Conservation (phyloP, 2,329 filamentous ascomycete genomes). For the Penicillium sp. region DNA sequence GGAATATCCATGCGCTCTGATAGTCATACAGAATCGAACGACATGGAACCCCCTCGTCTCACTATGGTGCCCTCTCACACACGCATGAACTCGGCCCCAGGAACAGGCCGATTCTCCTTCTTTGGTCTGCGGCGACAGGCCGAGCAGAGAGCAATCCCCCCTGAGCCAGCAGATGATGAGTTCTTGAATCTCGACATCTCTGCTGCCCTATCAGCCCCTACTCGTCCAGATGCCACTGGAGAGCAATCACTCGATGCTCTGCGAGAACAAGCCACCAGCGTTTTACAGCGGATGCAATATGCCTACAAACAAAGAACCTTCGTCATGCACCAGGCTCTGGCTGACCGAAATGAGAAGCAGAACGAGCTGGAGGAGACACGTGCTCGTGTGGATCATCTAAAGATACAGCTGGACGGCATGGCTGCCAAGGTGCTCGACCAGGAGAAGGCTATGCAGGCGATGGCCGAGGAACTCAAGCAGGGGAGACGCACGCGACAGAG, state of each 20-base stretch:
- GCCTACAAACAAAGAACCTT: slow-evolving; percentile 55
- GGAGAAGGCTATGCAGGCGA: slow-evolving; percentile 54
- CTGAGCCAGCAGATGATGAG: slow-evolving; percentile 50
- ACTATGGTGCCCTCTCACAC: slow-evolving; percentile 12
- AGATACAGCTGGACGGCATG: slow-evolving; percentile 61
- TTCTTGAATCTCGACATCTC: slow-evolving; percentile 56
- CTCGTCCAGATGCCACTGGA: slow-evolving; percentile 48
- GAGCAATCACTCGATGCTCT: slow-evolving; percentile 58
- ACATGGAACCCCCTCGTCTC: slow-evolving; percentile 14
- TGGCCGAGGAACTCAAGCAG: slow-evolving; percentile 49
- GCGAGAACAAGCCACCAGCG: slow-evolving; percentile 54
- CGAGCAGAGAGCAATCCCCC: slow-evolving; percentile 26
- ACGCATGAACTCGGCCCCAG: slow-evolving; percentile 19
- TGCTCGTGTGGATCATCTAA: slow-evolving; percentile 56
- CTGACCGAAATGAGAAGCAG: slow-evolving; percentile 56
- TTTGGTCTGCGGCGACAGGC: slow-evolving; percentile 39
- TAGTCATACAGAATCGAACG: slow-evolving; percentile 6
- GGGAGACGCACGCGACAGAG: slow-evolving; percentile 42
- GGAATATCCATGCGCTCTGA: slow-evolving; percentile 34
- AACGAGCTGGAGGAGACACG: slow-evolving; percentile 62
- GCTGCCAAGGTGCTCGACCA: slow-evolving; percentile 55
- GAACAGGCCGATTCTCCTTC: slow-evolving; percentile 42
- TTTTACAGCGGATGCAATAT: slow-evolving; percentile 54
- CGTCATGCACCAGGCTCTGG: slow-evolving; percentile 50
- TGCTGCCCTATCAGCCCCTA: slow-evolving; percentile 51